Conservation (phyloP, 148 eudicot genomes). For the Drosera capensis region DNA sequence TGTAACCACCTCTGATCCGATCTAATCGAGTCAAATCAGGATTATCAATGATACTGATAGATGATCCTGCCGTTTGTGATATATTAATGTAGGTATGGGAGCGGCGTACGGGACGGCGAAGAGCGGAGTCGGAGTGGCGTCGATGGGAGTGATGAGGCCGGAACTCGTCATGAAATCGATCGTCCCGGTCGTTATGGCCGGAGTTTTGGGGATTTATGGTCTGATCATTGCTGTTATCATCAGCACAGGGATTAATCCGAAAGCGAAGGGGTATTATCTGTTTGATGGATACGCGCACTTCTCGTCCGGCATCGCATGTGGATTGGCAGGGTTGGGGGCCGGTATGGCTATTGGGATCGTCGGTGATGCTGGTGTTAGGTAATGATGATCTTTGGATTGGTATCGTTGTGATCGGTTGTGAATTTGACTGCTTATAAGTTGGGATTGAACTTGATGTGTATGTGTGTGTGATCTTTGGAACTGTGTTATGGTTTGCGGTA, state of each 20-base stretch:
- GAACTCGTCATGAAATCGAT: constrained; percentile 76
- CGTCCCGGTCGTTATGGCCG: constrained; percentile 85
- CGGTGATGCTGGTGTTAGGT: constrained; percentile 83
- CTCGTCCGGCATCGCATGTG: constrained; percentile 72
- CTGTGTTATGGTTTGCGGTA: too few relatives aligned
- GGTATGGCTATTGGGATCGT: constrained; percentile 81
- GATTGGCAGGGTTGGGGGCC: constrained; percentile 66
- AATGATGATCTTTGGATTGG: neutral
- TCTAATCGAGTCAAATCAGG: too few relatives aligned
- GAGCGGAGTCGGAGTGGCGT: constrained; percentile 73
- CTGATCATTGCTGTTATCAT: constrained; percentile 73
- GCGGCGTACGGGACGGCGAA: constrained; percentile 76
- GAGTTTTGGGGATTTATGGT: constrained; percentile 70
- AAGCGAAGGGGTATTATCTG: constrained; percentile 52
- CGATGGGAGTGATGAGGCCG: constrained; percentile 85
- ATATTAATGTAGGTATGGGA: constrained; percentile 42
- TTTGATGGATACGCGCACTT: constrained; percentile 76
- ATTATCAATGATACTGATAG: neutral
- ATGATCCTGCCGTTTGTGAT: neutral
- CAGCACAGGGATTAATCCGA: constrained; percentile 74
- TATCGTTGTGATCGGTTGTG: neutral
- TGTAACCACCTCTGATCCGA: constrained; percentile 11
- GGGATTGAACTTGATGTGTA: neutral
- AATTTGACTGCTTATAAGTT: neutral
- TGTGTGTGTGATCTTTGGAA: neutral